Percentiles rank a stretch among this genome's conserved stretches.
phyloP scores from a whole-genome alignment of 768 basidiomycete genomes.

The Phylloporus sp. region DNA sequence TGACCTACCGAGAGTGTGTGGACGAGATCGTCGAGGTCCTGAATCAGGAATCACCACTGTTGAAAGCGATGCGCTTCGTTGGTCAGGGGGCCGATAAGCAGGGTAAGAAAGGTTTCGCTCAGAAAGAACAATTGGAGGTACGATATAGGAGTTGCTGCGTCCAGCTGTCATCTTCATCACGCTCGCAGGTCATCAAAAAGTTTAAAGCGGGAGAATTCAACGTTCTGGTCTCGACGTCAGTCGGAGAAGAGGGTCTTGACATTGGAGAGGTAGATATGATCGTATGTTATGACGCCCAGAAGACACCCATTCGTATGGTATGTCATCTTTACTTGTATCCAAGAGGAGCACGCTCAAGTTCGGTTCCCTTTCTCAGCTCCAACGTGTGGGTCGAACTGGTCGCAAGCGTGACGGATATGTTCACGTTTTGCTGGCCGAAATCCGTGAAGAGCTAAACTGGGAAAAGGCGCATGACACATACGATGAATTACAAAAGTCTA shows the following conservation, averaged over 20 bases:
- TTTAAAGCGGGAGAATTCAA: constrained; percentile 90
- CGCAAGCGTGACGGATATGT: constrained; percentile 86
- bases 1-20: constrained; percentile 83
- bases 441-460: constrained; percentile 87
- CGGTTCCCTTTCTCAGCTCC: constrained; percentile 52
- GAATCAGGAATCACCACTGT: constrained; percentile 68
- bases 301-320: constrained; percentile 95
- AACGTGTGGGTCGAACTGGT: constrained; percentile 93
- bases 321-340: constrained; percentile 17
- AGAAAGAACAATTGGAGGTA: constrained; percentile 89
- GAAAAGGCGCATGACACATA: constrained; percentile 83
- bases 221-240: constrained; percentile 90
- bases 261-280: constrained; percentile 97
- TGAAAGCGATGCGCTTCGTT: constrained; percentile 82
- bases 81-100: constrained; percentile 85
- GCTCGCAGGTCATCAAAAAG: constrained; percentile 66
- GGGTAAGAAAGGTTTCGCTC: constrained; percentile 82
- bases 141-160: constrained; percentile 14
- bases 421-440: constrained; percentile 87
- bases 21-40: constrained; percentile 85
- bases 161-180: constrained; percentile 4
- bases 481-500: constrained; percentile 82
- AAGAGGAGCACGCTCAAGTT: background rate
- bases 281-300: constrained; percentile 94
- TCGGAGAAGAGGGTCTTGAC: constrained; percentile 97